Evolutionary conservation across 2,329 filamentous ascomycete genomes (phyloP).

Genomic region (Ceratocystis destructans): DNA sequence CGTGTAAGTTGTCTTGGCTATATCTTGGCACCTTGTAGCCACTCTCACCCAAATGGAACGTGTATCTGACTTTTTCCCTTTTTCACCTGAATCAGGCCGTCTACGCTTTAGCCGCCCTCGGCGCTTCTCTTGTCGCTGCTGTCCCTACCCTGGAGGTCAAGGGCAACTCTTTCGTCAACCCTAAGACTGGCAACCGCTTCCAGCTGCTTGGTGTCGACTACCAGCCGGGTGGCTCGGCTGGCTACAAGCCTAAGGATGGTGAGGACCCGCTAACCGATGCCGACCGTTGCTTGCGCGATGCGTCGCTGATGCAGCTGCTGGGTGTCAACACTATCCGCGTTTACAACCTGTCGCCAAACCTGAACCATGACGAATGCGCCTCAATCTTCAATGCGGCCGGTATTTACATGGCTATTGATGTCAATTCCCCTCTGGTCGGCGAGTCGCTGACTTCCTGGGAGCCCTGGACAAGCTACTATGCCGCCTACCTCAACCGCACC

Average conservation of each 20-base stretch:
- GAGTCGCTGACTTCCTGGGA: constrained; percentile 41
- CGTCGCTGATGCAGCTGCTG: constrained; percentile 49
- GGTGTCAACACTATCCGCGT: constrained; percentile 55
- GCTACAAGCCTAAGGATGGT: constrained; percentile 40
- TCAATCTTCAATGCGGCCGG: constrained; percentile 55
- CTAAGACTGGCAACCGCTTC: constrained; percentile 44
- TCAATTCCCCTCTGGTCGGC: constrained; percentile 49
- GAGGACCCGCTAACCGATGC: constrained; percentile 48
- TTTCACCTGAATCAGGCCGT: background rate
- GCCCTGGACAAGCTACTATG: constrained; percentile 48
- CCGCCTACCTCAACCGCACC: constrained; percentile 48
- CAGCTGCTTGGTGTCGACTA: constrained; percentile 56
- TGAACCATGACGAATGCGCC: constrained; percentile 54
- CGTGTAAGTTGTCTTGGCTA: constrained; percentile 15
- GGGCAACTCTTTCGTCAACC: constrained; percentile 47
- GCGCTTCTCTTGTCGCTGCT: constrained; percentile 40
- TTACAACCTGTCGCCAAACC: constrained; percentile 52
- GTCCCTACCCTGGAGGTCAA: constrained; percentile 44
- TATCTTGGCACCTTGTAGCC: background rate
- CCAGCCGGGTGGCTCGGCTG: constrained; percentile 52
- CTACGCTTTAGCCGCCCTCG: constrained; percentile 35
- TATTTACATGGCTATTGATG: constrained; percentile 56
- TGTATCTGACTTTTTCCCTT: background rate
- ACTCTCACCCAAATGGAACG: background rate
- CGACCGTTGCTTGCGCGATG: constrained; percentile 48